These are phyloP conservation scores for Penicillium crustosum DNA, from an alignment of 2,329 filamentous ascomycete genomes.

Conservation along the genomic window DNA sequence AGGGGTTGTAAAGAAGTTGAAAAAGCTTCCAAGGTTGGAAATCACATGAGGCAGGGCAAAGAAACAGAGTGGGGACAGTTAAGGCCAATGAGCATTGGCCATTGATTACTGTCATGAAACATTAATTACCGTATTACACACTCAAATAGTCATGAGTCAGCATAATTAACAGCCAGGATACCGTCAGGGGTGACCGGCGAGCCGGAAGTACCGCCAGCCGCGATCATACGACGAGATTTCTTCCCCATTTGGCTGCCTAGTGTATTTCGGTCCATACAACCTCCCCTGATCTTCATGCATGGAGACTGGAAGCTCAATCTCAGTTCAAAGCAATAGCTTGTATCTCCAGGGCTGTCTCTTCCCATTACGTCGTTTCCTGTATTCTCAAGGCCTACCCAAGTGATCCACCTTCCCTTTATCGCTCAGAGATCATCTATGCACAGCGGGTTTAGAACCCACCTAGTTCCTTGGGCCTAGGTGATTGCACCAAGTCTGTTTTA, in stretches of 20 bases:
- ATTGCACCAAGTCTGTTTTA: conserved; percentile 5
- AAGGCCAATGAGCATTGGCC: background rate
- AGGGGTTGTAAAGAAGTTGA: background rate
- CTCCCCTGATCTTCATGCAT: conserved; percentile 11
- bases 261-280: background rate
- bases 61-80: background rate
- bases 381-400: background rate
- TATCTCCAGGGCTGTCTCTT: background rate
- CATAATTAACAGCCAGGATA: background rate
- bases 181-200: conserved; percentile 9
- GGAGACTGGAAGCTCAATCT: conserved; percentile 1
- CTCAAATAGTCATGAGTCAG: background rate
- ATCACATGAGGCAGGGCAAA: conserved; percentile 4
- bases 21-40: background rate
- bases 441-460: conserved; percentile 13
- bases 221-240: conserved; percentile 33
- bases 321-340: background rate
- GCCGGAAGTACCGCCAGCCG: conserved; percentile 32
- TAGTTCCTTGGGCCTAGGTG: conserved; percentile 6
- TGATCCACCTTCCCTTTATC: conserved; percentile 10
- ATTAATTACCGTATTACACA: background rate
- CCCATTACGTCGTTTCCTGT: background rate
- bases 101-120: conserved; percentile 3
- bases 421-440: conserved; percentile 11
- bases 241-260: conserved; percentile 1